Conservation (phyloP, 306 rosid genomes). For the Lablab purpureus region DNA sequence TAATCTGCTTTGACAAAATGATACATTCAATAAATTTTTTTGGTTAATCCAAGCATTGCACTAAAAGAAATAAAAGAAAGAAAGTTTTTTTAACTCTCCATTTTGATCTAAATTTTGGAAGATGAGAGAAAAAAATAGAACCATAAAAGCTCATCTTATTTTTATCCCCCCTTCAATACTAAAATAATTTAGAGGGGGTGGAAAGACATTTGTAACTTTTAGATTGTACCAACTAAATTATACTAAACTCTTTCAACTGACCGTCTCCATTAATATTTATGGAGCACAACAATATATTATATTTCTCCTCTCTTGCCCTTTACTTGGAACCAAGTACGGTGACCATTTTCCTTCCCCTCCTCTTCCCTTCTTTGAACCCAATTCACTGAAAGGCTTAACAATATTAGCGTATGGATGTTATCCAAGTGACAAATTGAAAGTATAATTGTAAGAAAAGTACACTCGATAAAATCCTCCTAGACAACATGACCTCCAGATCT, state of each 20-base stretch:
- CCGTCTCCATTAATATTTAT: neutral
- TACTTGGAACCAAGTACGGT: neutral
- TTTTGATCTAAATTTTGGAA: neutral
- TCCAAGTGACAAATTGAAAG: conserved; percentile 15
- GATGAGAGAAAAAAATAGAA: neutral
- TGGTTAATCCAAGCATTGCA: neutral
- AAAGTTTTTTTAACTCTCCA: neutral
- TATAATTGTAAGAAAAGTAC: conserved; percentile 23
- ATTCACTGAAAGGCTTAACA: neutral
- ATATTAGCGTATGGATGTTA: neutral
- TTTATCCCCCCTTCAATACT: neutral
- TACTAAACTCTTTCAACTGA: neutral
- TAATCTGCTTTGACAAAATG: neutral
- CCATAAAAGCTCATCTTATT: neutral
- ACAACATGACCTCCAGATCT: conserved; percentile 44
- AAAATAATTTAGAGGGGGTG: neutral
- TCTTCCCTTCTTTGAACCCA: neutral
- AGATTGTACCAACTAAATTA: neutral
- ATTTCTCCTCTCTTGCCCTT: neutral
- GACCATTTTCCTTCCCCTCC: neutral
- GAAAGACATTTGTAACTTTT: neutral
- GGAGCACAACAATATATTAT: neutral
- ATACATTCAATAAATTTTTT: too few species aligned
- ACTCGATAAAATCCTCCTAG: conserved; percentile 35
- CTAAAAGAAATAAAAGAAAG: too few species aligned